These are phyloP conservation scores for Rhizopogon vinicolor DNA, from an alignment of 768 basidiomycete genomes.

Conservation along the genomic window DNA sequence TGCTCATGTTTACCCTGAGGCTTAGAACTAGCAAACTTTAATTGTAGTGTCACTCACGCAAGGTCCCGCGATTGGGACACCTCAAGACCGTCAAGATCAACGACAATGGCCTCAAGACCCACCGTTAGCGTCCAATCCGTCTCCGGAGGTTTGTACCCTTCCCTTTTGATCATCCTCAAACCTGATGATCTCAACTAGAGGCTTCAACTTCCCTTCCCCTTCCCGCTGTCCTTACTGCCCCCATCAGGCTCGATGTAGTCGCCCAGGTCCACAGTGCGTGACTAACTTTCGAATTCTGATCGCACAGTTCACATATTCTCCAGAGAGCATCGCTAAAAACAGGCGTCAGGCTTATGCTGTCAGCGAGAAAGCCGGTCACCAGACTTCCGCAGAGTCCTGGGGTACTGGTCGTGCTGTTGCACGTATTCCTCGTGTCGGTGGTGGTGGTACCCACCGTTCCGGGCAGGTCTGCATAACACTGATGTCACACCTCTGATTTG, in stretches of 20 bases:
- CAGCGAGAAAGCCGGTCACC: conserved; percentile 97
- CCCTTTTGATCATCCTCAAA: neutral
- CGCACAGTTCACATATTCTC: conserved; percentile 1
- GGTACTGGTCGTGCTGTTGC: conserved; percentile 99
- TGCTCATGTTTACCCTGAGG: conserved; percentile 19
- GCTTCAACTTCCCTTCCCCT: conserved; percentile 85
- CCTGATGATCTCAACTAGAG: conserved; percentile 41
- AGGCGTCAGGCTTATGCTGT: conserved; percentile 96
- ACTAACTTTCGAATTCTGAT: conserved; percentile 6
- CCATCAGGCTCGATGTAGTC: conserved; percentile 98
- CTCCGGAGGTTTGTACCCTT: conserved; percentile 56
- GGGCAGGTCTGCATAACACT: conserved; percentile 62
- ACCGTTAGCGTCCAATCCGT: conserved; percentile 81
- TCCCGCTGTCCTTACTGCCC: conserved; percentile 95
- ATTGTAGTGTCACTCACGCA: neutral
- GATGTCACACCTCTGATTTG: neutral
- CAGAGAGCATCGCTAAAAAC: conserved; percentile 98
- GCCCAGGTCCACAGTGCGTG: conserved; percentile 97
- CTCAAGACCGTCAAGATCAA: conserved; percentile 38
- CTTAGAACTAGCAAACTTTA: conserved; percentile 27
- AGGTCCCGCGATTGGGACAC: neutral
- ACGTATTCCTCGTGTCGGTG: conserved; percentile 99
- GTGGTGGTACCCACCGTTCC: conserved; percentile 97
- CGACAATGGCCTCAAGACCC: conserved; percentile 86
- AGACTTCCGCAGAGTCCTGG: conserved; percentile 99